Evolutionary conservation across 2,329 filamentous ascomycete genomes (phyloP), one percentile per base, ranked within the genome.

Genomic region (Orbilia oligospora): DNA sequence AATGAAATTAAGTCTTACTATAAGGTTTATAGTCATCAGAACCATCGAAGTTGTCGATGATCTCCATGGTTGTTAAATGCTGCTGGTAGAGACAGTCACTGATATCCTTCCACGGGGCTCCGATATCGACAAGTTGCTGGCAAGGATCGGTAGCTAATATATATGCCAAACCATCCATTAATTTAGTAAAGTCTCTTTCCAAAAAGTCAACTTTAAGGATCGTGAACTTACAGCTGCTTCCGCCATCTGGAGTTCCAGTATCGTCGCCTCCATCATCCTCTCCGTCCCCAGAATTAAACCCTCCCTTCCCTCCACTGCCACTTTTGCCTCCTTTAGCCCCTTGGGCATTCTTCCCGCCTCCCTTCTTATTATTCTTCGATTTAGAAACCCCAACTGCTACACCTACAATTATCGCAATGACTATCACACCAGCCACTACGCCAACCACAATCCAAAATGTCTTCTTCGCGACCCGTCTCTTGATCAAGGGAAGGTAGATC

Each of bases 121-220:
- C 71, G 12, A 30, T 30, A 12, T 76, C 64, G 41, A 69, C 24
- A 18, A 76, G 64, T 36, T 64, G 44, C 24, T 64, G 64, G 36
- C 71, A 76, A 38, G 63, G 63, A 64, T 76, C 53, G 12, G 53
- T 76, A 33, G 71, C 71, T 68, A 76, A 10, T n/a, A n/a, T n/a
- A 65, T 5, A n/a, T 41, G 10, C 36, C 36, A 38, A 41, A 41
- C 16, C 12, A 9, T 10, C 3, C n/a, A 16, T n/a, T n/a, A n/a
- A n/a, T n/a, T 66, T 30, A 66, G 58, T 27, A n/a, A 8, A 8
- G 16, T 22, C n/a, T 9, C 10, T 22, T 16, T 58, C n/a, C 20
- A 14, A 20, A 20, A 36, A 6, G 24, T 12, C 24, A 20, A 22
- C 14, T 12, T 30, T 33, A 5, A 2, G 8, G 14, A 56, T 18